phyloP scores from a whole-genome alignment of 768 basidiomycete species.

The Boletus reticulatus region DNA sequence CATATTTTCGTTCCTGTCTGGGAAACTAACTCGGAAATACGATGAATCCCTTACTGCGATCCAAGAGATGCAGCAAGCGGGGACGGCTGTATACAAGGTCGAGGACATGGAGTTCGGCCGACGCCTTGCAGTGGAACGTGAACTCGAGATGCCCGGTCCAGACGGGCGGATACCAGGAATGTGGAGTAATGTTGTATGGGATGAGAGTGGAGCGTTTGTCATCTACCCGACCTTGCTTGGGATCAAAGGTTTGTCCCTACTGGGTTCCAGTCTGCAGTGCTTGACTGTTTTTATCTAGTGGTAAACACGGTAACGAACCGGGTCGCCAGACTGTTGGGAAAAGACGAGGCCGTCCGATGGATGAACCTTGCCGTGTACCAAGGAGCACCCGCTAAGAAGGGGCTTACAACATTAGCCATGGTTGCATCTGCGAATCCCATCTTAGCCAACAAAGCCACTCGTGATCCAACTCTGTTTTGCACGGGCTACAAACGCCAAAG shows the following conservation, averaged over 20 bases:
- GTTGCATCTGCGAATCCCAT: slow-evolving; percentile 95
- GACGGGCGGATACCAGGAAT: slow-evolving; percentile 71
- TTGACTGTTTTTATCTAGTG: slow-evolving; percentile 44
- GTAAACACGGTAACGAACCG: slow-evolving; percentile 95
- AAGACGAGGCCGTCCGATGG: slow-evolving; percentile 92
- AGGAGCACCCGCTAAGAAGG: slow-evolving; percentile 88
- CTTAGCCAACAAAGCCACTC: slow-evolving; percentile 74
- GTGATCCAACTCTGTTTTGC: slow-evolving; percentile 91
- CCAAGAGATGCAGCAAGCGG: slow-evolving; percentile 99
- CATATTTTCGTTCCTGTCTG: slow-evolving; percentile 87
- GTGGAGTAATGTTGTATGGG: slow-evolving; percentile 94
- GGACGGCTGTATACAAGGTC: slow-evolving; percentile 85
- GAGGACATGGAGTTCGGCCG: slow-evolving; percentile 99
- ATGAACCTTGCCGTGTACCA: slow-evolving; percentile 89
- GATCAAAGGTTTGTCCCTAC: slow-evolving; percentile 72
- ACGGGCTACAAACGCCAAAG: slow-evolving; percentile 91
- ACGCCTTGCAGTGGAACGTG: slow-evolving; percentile 88
- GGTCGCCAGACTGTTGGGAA: slow-evolving; percentile 83
- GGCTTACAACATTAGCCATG: slow-evolving; percentile 86
- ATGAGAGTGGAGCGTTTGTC: slow-evolving; percentile 94
- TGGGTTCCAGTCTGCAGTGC: not conserved
- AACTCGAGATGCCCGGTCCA: slow-evolving; percentile 79
- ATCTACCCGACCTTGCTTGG: slow-evolving; percentile 92
- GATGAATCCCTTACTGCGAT: slow-evolving; percentile 92
- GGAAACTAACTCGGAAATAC: slow-evolving; percentile 89